These are phyloP conservation scores for Pestalotiopsis sp. DNA, from an alignment of 2,329 filamentous ascomycete genomes.

Conservation along the genomic window DNA sequence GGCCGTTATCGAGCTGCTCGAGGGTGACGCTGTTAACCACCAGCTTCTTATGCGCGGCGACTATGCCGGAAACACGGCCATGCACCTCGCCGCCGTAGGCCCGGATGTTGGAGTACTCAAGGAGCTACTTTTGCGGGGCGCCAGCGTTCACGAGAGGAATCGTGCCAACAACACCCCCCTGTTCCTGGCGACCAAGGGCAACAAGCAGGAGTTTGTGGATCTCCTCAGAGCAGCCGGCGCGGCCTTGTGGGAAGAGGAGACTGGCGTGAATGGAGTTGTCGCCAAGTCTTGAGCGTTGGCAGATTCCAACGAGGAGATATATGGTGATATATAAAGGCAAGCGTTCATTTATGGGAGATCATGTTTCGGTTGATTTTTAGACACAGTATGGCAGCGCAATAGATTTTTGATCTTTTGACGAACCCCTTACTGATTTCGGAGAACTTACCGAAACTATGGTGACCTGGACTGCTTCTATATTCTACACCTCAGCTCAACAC, in stretches of 20 bases:
- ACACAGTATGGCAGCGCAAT: not conserved
- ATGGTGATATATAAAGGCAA: not conserved
- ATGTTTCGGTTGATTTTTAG: not conserved
- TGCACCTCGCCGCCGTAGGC: slow-evolving; percentile 60
- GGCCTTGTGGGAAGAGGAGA: slow-evolving; percentile 58
- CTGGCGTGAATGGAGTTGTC: slow-evolving; percentile 6
- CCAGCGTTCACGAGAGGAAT: slow-evolving; percentile 69
- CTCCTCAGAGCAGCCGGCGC: slow-evolving; percentile 63
- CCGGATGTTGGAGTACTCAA: slow-evolving; percentile 56
- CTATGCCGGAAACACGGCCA: slow-evolving; percentile 78
- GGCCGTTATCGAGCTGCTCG: slow-evolving; percentile 68
- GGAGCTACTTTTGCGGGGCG: slow-evolving; percentile 61
- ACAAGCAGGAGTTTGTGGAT: slow-evolving; percentile 53
- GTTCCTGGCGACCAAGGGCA: slow-evolving; percentile 62
- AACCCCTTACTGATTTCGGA: not conserved
- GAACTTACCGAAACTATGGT: no score
- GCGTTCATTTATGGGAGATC: not conserved
- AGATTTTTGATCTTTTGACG: not conserved
- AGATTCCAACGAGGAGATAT: not conserved
- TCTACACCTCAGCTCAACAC: no score
- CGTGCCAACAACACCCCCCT: slow-evolving; percentile 67
- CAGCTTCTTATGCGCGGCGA: slow-evolving; percentile 75
- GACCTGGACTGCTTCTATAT: no score
- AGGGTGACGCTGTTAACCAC: slow-evolving; percentile 58
- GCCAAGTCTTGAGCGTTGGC: not conserved